Percentiles rank a stretch among this genome's conserved stretches.
These are phyloP conservation scores for Emericellopsis atlantica DNA, from an alignment of 2,329 filamentous ascomycete genomes.

Conservation along the genomic window DNA sequence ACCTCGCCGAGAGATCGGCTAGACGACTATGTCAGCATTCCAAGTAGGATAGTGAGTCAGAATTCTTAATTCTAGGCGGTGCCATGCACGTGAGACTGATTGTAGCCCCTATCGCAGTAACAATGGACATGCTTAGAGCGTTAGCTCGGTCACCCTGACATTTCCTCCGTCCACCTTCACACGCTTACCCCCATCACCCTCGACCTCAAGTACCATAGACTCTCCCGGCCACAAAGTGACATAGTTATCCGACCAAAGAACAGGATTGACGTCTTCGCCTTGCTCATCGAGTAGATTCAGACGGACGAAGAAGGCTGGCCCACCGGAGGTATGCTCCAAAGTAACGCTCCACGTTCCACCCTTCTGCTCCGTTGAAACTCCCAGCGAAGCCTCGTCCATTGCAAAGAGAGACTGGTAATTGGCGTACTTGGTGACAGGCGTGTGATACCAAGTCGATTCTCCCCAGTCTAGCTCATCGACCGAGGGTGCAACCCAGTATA, in stretches of 20 bases:
- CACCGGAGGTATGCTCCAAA: constrained; percentile 35
- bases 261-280: constrained; percentile 32
- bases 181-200: background rate
- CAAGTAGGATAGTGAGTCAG: no score
- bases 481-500: constrained; percentile 42
- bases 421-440: constrained; percentile 38
- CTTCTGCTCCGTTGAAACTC: constrained; percentile 8
- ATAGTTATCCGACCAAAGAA: constrained; percentile 51
- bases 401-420: constrained; percentile 31
- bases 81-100: no score
- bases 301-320: constrained; percentile 46
- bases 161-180: no score
- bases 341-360: constrained; percentile 16
- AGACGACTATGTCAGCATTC: no score
- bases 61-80: no score
- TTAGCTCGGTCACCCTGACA: no score
- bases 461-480: constrained; percentile 41
- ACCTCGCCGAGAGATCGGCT: no score
- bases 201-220: constrained; percentile 18
- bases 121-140: no score
- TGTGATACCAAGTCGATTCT: constrained; percentile 44
- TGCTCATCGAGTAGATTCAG: constrained; percentile 32
- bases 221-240: constrained; percentile 47
- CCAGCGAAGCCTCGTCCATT: constrained; percentile 23
- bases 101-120: no score